Evolutionary conservation across 2,329 filamentous ascomycete genomes (phyloP), one percentile per base, ranked within the genome.

Genomic region (Penicillium sp.): DNA sequence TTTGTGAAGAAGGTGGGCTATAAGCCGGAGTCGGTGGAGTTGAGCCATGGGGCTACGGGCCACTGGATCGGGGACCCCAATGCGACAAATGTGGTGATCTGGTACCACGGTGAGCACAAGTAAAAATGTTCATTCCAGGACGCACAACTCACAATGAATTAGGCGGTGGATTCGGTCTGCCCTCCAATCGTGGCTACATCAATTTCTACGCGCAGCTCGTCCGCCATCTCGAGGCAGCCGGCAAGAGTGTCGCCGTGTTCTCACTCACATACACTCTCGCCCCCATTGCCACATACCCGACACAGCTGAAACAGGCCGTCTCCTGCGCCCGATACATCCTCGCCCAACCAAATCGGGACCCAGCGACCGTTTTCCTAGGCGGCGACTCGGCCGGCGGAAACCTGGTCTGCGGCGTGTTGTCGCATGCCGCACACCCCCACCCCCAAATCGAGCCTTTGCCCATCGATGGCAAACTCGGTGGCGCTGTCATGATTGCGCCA

Each of bases 201-300:
- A 68, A 77, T 19, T 85, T 81, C 74, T 74, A 81, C 49, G 65
- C 68, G 21, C 74, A 78, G 16, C 69, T 84, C 31, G 70, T 78
- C 50, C 69, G 75, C 37, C 69, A 75, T n/a, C 68, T 82, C 21
- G 66, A 71, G n/a, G 68, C 69, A 9, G 61, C 67, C 27, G 78
- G 77, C 43, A 78, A 82, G 51, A 73, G 76, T 31, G 71, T 83
- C 29, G 76, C 82, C 19, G 70, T 82, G 48, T 78, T 87, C 49
- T 70, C 83, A 24, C 75, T 86, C n/a, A 79, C 80, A 39, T 88
- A 88, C 70, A 82, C 81, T 26, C 78, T 87, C n/a, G 78, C 83
- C 0, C 78, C 78, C 0, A 61, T 71, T 11, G 77, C 71, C 7
- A 71, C 70, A 1, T 80, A 79, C 53, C 78, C 78, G 4, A 76